A percentile compares a stretch with the other conserved stretches of the same genome.
Evolutionary conservation across 73 alveolate species (phyloP).

Genomic region (Tetrahymena borealis): DNA sequence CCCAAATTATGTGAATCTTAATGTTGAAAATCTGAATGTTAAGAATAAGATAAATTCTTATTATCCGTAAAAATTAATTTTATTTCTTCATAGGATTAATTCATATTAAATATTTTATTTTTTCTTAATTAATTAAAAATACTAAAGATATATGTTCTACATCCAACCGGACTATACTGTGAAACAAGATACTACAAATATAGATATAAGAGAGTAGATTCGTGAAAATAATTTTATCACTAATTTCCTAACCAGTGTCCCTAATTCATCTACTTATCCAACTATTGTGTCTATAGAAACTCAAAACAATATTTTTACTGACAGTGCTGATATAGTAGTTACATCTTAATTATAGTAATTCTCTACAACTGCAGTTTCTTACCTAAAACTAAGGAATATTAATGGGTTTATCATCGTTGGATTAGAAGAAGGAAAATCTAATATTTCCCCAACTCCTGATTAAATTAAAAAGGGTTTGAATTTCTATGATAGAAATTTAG

Average conservation of each 20-base stretch:
- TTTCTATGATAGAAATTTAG: background rate
- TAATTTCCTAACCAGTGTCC: background rate
- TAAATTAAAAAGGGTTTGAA: background rate
- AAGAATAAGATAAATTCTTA: background rate
- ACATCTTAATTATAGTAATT: background rate
- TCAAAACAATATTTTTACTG: background rate
- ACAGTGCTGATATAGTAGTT: background rate
- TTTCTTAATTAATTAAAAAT: no score
- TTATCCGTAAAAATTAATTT: background rate
- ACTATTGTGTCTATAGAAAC: background rate
- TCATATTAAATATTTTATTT: no score
- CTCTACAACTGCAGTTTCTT: background rate
- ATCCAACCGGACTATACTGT: background rate
- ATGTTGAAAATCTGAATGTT: background rate
- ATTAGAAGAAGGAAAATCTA: background rate
- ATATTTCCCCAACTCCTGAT: background rate
- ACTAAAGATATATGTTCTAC: background rate
- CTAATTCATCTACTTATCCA: background rate
- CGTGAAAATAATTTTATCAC: background rate
- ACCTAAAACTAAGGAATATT: background rate
- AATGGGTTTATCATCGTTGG: background rate
- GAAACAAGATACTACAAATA: background rate
- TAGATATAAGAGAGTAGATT: background rate
- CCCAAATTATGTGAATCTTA: background rate
- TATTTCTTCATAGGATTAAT: no score